A percentile compares a stretch with the other conserved stretches of the same genome.
Evolutionary conservation across 2,329 filamentous ascomycete genomes (phyloP).

Genomic region (Exophiala oligosperma): DNA sequence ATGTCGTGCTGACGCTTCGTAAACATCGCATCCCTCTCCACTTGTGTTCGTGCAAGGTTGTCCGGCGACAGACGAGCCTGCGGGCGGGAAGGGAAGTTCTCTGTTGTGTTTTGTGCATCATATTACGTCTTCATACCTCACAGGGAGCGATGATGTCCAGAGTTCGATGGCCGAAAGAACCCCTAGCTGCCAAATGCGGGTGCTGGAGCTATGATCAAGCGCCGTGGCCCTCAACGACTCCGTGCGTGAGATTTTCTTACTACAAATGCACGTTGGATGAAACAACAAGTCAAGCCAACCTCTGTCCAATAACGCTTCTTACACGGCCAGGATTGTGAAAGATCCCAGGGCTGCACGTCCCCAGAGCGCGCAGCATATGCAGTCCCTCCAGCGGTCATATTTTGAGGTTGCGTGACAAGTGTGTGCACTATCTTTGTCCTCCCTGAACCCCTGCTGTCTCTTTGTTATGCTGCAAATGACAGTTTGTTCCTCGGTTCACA

Average conservation of each 20-base stretch:
- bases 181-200: neutral
- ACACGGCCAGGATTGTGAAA: neutral
- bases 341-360: neutral
- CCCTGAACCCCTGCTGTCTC: neutral
- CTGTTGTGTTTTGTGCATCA: neutral
- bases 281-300: conserved; percentile 8
- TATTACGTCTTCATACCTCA: conserved; percentile 2
- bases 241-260: conserved; percentile 6
- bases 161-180: neutral
- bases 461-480: neutral
- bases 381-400: neutral
- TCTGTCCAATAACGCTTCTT: conserved; percentile 7
- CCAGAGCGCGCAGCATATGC: neutral
- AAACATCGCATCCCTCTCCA: neutral
- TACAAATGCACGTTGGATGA: conserved; percentile 16
- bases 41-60: neutral
- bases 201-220: neutral
- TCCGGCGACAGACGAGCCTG: neutral
- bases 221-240: conserved; percentile 3
- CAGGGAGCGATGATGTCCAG: neutral
- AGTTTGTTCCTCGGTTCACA: neutral
- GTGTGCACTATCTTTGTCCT: neutral
- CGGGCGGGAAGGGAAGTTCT: neutral
- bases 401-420: neutral
- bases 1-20: neutral